These are phyloP conservation scores for Fusarium sororula DNA, from an alignment of 2,329 filamentous ascomycete species.

Conservation along the genomic window DNA sequence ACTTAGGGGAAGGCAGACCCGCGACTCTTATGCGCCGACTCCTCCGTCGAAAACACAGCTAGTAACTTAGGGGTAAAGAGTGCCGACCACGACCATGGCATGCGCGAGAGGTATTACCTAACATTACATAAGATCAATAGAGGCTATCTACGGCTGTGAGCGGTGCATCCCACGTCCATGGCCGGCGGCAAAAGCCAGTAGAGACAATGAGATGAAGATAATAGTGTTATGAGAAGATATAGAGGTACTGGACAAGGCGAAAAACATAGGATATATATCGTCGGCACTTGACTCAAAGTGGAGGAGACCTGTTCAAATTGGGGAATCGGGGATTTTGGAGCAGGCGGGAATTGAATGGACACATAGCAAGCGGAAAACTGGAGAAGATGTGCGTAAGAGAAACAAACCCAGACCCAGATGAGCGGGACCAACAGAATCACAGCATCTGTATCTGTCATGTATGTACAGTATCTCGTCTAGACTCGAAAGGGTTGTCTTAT, in stretches of 20 bases:
- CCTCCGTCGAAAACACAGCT: conserved; percentile 35
- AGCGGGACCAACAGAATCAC: conserved; percentile 23
- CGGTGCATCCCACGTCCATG: conserved; percentile 39
- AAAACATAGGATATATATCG: conserved; percentile 42
- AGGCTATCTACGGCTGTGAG: conserved; percentile 38
- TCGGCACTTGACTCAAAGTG: conserved; percentile 31
- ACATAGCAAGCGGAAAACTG: neutral
- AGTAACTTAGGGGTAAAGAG: conserved; percentile 42
- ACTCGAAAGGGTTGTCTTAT: conserved; percentile 26
- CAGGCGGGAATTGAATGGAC: conserved; percentile 13
- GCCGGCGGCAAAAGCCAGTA: conserved; percentile 12
- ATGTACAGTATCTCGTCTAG: conserved; percentile 1
- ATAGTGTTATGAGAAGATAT: neutral
- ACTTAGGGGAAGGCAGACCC: conserved; percentile 40
- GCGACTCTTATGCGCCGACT: conserved; percentile 37
- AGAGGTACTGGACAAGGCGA: conserved; percentile 32
- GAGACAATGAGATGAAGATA: neutral
- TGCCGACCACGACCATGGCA: conserved; percentile 27
- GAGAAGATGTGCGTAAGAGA: conserved; percentile 29
- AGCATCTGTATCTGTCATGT: neutral
- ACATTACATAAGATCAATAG: conserved; percentile 42
- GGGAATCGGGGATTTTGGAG: conserved; percentile 29
- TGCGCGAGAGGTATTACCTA: conserved; percentile 33
- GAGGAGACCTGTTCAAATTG: conserved; percentile 22
- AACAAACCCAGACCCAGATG: conserved; percentile 32